phyloP scores from a whole-genome alignment of 2,329 filamentous ascomycete species.

The Capronia coronata region DNA sequence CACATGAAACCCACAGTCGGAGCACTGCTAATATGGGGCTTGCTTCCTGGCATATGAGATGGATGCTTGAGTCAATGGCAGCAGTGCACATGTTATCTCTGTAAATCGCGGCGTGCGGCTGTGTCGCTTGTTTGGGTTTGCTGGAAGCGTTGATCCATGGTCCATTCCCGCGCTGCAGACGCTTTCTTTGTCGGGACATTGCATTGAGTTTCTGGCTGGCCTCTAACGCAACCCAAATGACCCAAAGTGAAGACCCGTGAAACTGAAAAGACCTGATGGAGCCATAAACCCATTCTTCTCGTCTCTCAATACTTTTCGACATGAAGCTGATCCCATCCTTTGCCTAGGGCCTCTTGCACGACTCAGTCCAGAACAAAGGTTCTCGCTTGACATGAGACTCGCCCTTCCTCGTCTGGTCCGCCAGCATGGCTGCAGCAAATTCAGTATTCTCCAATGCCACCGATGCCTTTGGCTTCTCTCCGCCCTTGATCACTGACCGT shows the following conservation, averaged over 20 bases:
- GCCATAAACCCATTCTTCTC: neutral
- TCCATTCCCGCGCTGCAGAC: neutral
- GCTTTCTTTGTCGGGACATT: neutral
- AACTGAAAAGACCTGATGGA: conserved; percentile 27
- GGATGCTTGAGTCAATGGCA: conserved; percentile 25
- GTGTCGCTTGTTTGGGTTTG: conserved; percentile 4
- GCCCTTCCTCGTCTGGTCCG: neutral
- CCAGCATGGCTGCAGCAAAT: neutral
- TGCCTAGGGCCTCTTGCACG: neutral
- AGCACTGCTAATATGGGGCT: conserved; percentile 24
- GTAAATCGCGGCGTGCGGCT: neutral
- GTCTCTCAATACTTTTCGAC: neutral
- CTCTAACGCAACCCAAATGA: conserved; percentile 11
- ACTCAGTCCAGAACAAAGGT: neutral
- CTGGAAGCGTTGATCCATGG: conserved; percentile 7
- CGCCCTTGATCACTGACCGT: neutral
- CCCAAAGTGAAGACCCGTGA: conserved; percentile 22
- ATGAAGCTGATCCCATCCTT: neutral
- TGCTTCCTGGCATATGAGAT: conserved; percentile 7
- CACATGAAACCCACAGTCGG: conserved; percentile 14
- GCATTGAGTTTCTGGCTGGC: conserved; percentile 1
- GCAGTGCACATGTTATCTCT: conserved; percentile 18
- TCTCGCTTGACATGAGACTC: conserved; percentile 1
- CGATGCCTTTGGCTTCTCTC: neutral
- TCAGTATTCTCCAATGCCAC: neutral